Evolutionary conservation across 768 basidiomycete genomes (phyloP), one percentile per base, ranked within the genome.

Genomic region (Pleurotus tuoliensis): DNA sequence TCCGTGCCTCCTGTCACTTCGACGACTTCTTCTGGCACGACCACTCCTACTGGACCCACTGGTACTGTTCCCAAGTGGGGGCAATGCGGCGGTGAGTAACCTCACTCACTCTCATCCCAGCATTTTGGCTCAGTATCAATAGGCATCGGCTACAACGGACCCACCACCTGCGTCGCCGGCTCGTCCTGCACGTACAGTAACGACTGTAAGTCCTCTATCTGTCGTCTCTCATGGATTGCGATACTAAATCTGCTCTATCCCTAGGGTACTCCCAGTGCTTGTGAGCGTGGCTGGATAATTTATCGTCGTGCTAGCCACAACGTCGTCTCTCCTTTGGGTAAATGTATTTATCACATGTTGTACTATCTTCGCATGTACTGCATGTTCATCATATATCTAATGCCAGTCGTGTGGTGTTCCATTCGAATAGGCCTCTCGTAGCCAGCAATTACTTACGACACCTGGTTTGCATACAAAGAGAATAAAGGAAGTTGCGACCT

Each of bases 261-360:
- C 4, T 22, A 79, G 78, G 62, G 61, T 80, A 80, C 58, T 79
- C 73, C 4, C 78, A 80, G 61, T 80, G 78, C 60, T 34, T 50
- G n/a, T 50, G n/a, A 50, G 7, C 30, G 20, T 9, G 1, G 7
- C 27, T 30, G 27, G 27, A 30, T 30, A 30, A 30, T 30, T 30
- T 30, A 30, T 30, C 2, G 27, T 30, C 9, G 27, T 30, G 27
- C 27, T 30, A 30, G 27, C 27, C 6, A 8, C 24, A 30, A 30
- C 9, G 8, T 30, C 9, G 27, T 30, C 27, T 30, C 27, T 30
- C 7, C 7, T 3, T 9, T 9, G 27, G 1, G 9, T 30, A 9
- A 30, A 8, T 30, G 27, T 30, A 30, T 30, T 9, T 8, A 8
- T 30, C 27, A 30, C 27, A 30, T 30, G 27, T 9, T 30, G 27